Evolutionary conservation across 371 early-diverging fungal genomes (phyloP).

Genomic region (Chytridium lagenaria): DNA sequence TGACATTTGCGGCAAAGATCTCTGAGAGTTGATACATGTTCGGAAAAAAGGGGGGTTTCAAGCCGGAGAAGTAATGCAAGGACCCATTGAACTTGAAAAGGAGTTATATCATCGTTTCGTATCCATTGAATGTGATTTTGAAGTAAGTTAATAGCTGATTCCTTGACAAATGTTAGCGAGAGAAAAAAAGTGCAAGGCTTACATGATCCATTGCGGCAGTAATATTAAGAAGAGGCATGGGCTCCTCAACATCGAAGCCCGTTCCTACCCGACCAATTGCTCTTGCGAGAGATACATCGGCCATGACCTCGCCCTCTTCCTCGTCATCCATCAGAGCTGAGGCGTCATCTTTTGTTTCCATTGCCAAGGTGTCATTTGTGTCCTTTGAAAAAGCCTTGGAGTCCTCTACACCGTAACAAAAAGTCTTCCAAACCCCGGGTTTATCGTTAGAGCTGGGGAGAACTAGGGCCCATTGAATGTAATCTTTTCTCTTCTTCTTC

Average conservation of each 20-base stretch:
- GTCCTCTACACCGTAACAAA: neutral
- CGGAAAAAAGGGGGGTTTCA: slow-evolving; percentile 55
- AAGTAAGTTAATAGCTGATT: slow-evolving; percentile 8
- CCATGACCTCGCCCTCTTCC: neutral
- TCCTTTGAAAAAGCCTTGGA: neutral
- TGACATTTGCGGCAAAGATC: slow-evolving; percentile 55
- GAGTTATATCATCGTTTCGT: neutral
- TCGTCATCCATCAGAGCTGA: neutral
- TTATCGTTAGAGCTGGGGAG: neutral
- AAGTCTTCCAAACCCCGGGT: neutral
- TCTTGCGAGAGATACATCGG: neutral
- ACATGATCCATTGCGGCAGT: slow-evolving; percentile 7
- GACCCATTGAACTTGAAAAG: slow-evolving; percentile 53
- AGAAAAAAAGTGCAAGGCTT: neutral
- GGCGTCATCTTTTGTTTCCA: neutral
- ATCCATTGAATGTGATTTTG: slow-evolving; percentile 35
- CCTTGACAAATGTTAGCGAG: slow-evolving; percentile 13
- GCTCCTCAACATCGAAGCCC: neutral
- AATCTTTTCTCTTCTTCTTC: neutral
- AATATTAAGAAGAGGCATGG: slow-evolving; percentile 24
- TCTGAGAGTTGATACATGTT: slow-evolving; percentile 52
- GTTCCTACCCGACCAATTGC: neutral
- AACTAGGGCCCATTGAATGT: neutral
- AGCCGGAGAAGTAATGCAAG: slow-evolving; percentile 58
- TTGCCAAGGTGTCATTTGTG: neutral